A percentile compares a stretch with the other conserved stretches of the same genome.
Evolutionary conservation across 2,329 filamentous ascomycete species (phyloP).

Genomic region (Apiospora malaysiana): DNA sequence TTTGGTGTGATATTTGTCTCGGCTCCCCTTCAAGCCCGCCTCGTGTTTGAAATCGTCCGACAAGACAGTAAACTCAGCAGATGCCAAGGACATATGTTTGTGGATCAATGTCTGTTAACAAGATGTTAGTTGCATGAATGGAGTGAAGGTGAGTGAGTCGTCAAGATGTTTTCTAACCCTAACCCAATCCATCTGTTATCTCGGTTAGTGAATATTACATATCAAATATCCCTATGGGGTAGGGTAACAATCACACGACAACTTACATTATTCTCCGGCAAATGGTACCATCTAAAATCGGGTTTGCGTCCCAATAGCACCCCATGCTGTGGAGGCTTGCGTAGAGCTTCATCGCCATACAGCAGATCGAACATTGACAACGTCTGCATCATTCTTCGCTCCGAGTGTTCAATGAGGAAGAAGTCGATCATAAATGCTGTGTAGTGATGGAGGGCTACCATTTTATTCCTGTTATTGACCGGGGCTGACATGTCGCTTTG

Average conservation of each 20-base stretch:
- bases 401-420: not conserved
- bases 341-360: not conserved
- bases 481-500: not conserved
- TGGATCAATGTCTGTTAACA: not conserved
- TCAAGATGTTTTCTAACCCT: too few species aligned
- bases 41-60: not conserved
- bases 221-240: too few species aligned
- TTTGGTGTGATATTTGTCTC: not conserved
- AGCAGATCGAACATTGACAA: not conserved
- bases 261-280: constrained; percentile 11
- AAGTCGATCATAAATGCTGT: not conserved
- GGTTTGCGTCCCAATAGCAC: not conserved
- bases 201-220: not conserved
- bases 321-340: not conserved
- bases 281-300: not conserved
- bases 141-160: too few species aligned
- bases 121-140: not conserved
- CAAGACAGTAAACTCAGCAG: not conserved
- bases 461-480: not conserved
- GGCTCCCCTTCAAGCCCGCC: not conserved
- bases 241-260: too few species aligned
- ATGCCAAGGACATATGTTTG: not conserved
- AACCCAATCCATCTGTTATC: not conserved
- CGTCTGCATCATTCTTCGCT: not conserved
- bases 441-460: not conserved